Percentiles rank a stretch among this genome's conserved stretches.
Evolutionary conservation across 768 basidiomycete genomes (phyloP).

Genomic region (Lentinula sp.): DNA sequence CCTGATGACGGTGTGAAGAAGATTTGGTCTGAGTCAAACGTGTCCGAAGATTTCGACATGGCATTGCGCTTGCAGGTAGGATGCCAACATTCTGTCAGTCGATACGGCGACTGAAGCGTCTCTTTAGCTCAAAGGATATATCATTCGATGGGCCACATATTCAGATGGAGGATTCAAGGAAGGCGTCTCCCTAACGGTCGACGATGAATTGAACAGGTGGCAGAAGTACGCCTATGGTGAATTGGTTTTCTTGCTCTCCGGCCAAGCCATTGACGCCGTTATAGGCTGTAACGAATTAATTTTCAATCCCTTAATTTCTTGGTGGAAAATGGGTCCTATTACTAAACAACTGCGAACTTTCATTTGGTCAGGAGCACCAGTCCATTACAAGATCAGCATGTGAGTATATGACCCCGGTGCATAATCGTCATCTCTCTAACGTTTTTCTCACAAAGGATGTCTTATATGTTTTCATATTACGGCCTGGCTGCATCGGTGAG

Average conservation of each 20-base stretch:
- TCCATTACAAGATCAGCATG: conserved; percentile 83
- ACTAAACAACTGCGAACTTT: conserved; percentile 74
- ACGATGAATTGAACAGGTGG: conserved; percentile 91
- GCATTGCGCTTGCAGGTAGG: conserved; percentile 54
- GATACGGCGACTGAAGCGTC: not conserved
- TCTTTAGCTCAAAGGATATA: conserved; percentile 53
- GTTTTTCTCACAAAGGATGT: conserved; percentile 23
- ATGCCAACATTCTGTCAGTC: not conserved
- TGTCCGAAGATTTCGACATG: conserved; percentile 83
- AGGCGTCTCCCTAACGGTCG: conserved; percentile 83
- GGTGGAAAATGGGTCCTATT: conserved; percentile 79
- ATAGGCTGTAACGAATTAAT: conserved; percentile 70
- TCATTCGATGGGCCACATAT: conserved; percentile 84
- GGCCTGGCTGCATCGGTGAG: conserved; percentile 7
- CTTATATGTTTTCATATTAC: conserved; percentile 55
- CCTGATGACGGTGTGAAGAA: conserved; percentile 56
- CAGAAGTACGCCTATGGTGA: conserved; percentile 80
- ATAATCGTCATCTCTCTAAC: too few species aligned
- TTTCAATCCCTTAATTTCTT: conserved; percentile 76
- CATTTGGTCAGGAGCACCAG: conserved; percentile 69
- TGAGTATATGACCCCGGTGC: not conserved
- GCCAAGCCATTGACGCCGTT: not conserved
- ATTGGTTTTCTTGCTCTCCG: conserved; percentile 8
- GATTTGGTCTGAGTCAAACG: conserved; percentile 80
- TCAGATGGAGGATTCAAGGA: conserved; percentile 84